These are phyloP conservation scores for Rhizopus arrhizus DNA, from an alignment of 371 early-diverging fungal genomes.

Conservation along the genomic window DNA sequence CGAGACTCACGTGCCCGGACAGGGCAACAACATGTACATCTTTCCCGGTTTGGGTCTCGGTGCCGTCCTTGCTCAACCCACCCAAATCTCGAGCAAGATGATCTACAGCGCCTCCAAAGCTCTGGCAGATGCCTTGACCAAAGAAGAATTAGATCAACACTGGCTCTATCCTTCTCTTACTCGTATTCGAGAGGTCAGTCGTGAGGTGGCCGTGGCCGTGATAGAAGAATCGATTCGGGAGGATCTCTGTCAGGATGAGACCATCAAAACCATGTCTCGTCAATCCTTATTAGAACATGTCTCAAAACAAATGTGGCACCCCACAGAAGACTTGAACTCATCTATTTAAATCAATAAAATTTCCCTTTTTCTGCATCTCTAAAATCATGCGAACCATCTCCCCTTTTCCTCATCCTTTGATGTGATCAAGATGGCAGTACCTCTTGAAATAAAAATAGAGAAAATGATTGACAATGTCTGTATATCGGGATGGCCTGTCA, in stretches of 20 bases:
- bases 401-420: too few relatives aligned
- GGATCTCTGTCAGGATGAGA: constrained; percentile 38
- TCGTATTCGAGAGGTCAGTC: constrained; percentile 82
- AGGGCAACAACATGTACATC: constrained; percentile 93
- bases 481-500: too few relatives aligned
- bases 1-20: constrained; percentile 69
- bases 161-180: constrained; percentile 80
- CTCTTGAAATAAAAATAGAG: too few relatives aligned
- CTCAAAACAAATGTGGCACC: too few relatives aligned
- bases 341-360: too few relatives aligned
- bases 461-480: too few relatives aligned
- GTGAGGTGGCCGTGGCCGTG: constrained; percentile 77
- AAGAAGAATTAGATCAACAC: constrained; percentile 64
- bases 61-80: constrained; percentile 68
- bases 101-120: constrained; percentile 79
- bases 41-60: constrained; percentile 93
- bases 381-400: too few relatives aligned
- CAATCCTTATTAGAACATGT: too few relatives aligned
- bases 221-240: constrained; percentile 64
- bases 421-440: too few relatives aligned
- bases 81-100: constrained; percentile 74
- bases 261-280: background rate
- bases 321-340: too few relatives aligned
- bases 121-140: constrained; percentile 72
- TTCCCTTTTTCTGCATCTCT: too few relatives aligned